Evolutionary conservation across 2,329 filamentous ascomycete species (phyloP).

Genomic region (Trichoderma hamatum): DNA sequence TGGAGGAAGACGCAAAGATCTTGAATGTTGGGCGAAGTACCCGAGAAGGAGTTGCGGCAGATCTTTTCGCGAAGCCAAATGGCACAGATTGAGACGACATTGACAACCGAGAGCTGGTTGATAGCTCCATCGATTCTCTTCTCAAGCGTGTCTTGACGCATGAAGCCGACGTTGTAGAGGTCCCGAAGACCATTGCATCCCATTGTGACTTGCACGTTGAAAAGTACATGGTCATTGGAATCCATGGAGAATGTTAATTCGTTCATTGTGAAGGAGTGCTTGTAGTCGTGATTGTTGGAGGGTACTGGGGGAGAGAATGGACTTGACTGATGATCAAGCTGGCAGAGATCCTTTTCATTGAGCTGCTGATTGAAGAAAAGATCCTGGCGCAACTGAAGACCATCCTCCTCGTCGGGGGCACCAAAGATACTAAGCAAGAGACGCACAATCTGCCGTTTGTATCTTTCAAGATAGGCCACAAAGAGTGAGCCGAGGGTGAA

Average conservation of each 20-base stretch:
- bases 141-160: slow-evolving; percentile 35
- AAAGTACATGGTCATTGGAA: slow-evolving; percentile 26
- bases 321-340: not conserved
- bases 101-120: slow-evolving; percentile 24
- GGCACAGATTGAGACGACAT: slow-evolving; percentile 34
- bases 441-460: slow-evolving; percentile 8
- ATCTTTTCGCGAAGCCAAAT: slow-evolving; percentile 36
- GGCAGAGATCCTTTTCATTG: not conserved
- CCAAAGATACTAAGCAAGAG: not conserved
- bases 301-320: not conserved
- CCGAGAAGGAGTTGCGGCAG: not conserved
- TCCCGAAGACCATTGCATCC: slow-evolving; percentile 33
- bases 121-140: slow-evolving; percentile 28
- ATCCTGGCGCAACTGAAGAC: not conserved
- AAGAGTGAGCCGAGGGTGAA: slow-evolving; percentile 1
- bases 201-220: slow-evolving; percentile 31
- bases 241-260: slow-evolving; percentile 31
- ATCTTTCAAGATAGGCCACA: not conserved
- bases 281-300: not conserved
- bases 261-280: not conserved
- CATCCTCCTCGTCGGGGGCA: not conserved
- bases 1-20: slow-evolving; percentile 13
- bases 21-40: not conserved
- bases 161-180: slow-evolving; percentile 31
- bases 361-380: not conserved